Percentiles rank a stretch among this genome's conserved stretches.
These are phyloP conservation scores for Ampelocalamus luodianensis DNA, from an alignment of 176 grass and related monocot species.

Conservation along the genomic window DNA sequence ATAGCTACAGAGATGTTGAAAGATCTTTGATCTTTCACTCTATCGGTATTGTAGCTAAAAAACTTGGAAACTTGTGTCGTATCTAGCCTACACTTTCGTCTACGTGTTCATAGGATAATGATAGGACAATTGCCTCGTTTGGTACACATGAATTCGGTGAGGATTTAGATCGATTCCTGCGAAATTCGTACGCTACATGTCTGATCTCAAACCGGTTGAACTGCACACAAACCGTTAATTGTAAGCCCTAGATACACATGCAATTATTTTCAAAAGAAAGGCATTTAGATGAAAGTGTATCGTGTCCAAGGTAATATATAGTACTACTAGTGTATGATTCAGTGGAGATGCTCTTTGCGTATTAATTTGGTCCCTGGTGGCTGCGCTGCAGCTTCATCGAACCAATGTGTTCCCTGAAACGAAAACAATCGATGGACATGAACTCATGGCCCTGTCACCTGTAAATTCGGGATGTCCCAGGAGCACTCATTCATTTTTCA, in stretches of 20 bases:
- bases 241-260: neutral
- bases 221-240: neutral
- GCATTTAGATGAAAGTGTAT: neutral
- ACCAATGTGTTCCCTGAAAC: slow-evolving; percentile 25
- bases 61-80: neutral
- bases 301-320: neutral
- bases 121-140: neutral
- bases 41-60: neutral
- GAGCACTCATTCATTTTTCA: slow-evolving; percentile 35
- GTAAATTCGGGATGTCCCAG: slow-evolving; percentile 17
- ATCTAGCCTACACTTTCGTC: neutral
- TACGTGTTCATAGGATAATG: neutral
- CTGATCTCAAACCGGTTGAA: neutral
- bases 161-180: neutral
- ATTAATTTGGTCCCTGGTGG: neutral
- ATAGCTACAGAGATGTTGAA: neutral
- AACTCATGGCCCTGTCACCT: slow-evolving; percentile 29
- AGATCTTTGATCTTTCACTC: neutral
- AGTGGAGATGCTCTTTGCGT: neutral
- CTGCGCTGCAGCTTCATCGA: slow-evolving; percentile 28
- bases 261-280: neutral
- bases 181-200: neutral
- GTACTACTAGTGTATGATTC: neutral
- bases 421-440: slow-evolving; percentile 13
- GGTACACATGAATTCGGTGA: neutral